phyloP scores from a whole-genome alignment of 2,329 filamentous ascomycete species.

The Colletotrichum lindemuthianum region DNA sequence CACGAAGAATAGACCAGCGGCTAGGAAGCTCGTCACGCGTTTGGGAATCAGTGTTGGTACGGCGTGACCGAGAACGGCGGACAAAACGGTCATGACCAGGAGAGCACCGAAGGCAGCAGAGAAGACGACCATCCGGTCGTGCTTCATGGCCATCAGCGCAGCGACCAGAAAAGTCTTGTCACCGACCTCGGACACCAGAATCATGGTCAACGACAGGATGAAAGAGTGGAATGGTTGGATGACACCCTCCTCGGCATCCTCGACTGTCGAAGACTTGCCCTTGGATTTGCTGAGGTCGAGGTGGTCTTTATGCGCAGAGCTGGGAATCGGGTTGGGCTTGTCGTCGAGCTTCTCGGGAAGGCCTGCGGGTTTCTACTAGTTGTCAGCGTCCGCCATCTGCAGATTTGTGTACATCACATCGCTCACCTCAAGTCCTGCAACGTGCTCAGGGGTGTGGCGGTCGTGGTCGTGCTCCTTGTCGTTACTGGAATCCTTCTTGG shows the following conservation, averaged over 20 bases:
- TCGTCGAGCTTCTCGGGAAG: constrained; percentile 83
- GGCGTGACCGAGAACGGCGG: constrained; percentile 90
- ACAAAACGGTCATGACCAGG: constrained; percentile 93
- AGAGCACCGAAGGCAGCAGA: constrained; percentile 92
- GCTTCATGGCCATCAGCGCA: constrained; percentile 99
- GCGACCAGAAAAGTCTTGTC: constrained; percentile 99
- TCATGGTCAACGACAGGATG: constrained; percentile 94
- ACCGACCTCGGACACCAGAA: constrained; percentile 93
- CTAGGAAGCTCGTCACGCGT: constrained; percentile 87
- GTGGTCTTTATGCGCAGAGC: constrained; percentile 72
- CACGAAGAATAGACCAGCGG: constrained; percentile 84
- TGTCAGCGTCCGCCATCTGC: constrained; percentile 8
- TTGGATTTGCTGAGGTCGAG: constrained; percentile 59
- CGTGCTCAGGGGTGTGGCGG: constrained; percentile 50
- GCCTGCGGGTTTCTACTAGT: constrained; percentile 77
- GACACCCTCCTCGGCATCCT: constrained; percentile 63
- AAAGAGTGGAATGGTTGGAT: constrained; percentile 90
- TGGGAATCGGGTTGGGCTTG: constrained; percentile 74
- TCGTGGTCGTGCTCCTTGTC: constrained; percentile 54
- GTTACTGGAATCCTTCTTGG: constrained; percentile 53
- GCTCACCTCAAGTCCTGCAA: constrained; percentile 68
- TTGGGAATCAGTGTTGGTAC: constrained; percentile 92
- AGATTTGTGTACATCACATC: neutral
- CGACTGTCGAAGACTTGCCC: constrained; percentile 45
- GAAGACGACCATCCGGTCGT: constrained; percentile 92